phyloP scores from a whole-genome alignment of 768 basidiomycete species.

The Ramaria sp. region DNA sequence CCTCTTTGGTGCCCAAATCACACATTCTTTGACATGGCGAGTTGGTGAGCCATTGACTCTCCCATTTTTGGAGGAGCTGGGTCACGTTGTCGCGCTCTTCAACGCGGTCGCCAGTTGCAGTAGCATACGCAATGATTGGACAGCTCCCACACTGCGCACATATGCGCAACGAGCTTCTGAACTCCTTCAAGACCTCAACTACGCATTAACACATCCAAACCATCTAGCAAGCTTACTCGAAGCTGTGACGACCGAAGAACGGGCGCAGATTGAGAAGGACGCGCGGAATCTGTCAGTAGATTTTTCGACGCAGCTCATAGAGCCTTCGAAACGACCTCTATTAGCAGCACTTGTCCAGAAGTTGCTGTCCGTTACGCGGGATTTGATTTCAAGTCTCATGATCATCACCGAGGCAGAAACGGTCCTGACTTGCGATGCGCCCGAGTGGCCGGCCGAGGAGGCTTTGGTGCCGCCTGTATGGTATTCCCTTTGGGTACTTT shows the following conservation, averaged over 20 bases:
- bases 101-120: slow-evolving; percentile 56
- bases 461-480: slow-evolving; percentile 66
- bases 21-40: slow-evolving; percentile 71
- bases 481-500: slow-evolving; percentile 10
- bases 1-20: slow-evolving; percentile 73
- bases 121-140: slow-evolving; percentile 36
- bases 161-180: slow-evolving; percentile 61
- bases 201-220: slow-evolving; percentile 85
- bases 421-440: slow-evolving; percentile 37
- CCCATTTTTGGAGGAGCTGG: slow-evolving; percentile 72
- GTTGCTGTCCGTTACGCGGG: slow-evolving; percentile 59
- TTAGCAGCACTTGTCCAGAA: slow-evolving; percentile 61
- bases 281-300: slow-evolving; percentile 21
- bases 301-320: slow-evolving; percentile 35
- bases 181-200: slow-evolving; percentile 81
- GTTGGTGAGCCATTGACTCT: slow-evolving; percentile 68
- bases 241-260: slow-evolving; percentile 68
- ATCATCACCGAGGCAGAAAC: slow-evolving; percentile 59
- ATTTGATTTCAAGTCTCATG: slow-evolving; percentile 59
- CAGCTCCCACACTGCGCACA: slow-evolving; percentile 53
- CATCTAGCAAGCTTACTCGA: slow-evolving; percentile 76
- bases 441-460: slow-evolving; percentile 55
- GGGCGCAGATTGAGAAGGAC: slow-evolving; percentile 57
- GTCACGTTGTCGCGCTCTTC: slow-evolving; percentile 70
- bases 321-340: slow-evolving; percentile 61